Base-by-base conservation (phyloP, 768 basidiomycete genomes). In the Suillus ampliporus region DNA sequence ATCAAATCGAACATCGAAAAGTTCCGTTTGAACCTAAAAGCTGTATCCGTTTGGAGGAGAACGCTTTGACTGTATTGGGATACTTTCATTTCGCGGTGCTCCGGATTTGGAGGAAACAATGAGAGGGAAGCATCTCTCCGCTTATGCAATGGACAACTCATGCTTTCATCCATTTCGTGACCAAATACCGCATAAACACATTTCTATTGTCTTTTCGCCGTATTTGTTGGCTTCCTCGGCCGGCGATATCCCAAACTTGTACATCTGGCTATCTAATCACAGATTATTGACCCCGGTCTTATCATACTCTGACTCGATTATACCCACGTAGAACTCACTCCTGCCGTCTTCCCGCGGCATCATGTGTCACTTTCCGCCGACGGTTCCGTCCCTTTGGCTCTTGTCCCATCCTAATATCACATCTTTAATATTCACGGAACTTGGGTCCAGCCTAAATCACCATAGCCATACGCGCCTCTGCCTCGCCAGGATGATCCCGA, bases 121-220 rank as follows among this genome's bases (percentile, higher is more conserved):
- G 74, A 74, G 63, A 71, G 71, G 43, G 69, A 31, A 65, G 62
- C 62, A 63, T 58, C 64, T 67, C 69, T 67, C 63, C 62, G 71
- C 72, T 75, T 74, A 76, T 74, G 73, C 67, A 64, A 76, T 65
- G 69, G 53, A 66, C 65, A n/a, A 71, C 59, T 57, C 70, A 63
- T 67, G 68, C 70, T 68, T 69, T 71, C 65, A 69, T 79, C 75
- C 78, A 79, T 83, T 84, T 67, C 69, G 71, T 72, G 74, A 66
- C 70, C 69, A 72, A 79, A 76, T 68, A 75, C 69, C 60, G 74
- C 53, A 73, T 78, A 83, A 82, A 76, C 76, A 76, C 57, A 38
- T 54, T 68, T 70, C 73, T 84, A 84, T 84, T 84, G 83, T 84
- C 77, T 78, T 77, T 72, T 70, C 57, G 58, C 73, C 75, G 21